These are phyloP conservation scores for Globisporangium nunn DNA, from an alignment of 352 stramenopile genomes.

Conservation along the genomic window DNA sequence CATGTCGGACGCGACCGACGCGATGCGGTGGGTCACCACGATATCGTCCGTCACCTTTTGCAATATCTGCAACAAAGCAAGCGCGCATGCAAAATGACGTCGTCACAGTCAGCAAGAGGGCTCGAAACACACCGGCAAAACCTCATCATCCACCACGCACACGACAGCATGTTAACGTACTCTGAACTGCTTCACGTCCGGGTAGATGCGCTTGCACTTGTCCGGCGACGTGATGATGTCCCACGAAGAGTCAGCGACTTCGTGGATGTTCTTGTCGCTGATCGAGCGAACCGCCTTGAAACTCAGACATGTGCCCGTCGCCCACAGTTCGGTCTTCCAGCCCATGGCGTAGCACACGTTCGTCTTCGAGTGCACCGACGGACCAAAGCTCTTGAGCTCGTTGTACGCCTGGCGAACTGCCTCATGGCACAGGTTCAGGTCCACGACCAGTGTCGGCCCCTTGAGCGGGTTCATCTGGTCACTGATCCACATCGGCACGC, in stretches of 20 bases:
- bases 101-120: too few relatives aligned
- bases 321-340: constrained; percentile 82
- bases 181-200: constrained; percentile 78
- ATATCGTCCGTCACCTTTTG: constrained; percentile 84
- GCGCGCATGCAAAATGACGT: neutral
- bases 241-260: constrained; percentile 68
- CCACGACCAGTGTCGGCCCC: constrained; percentile 64
- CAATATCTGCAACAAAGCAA: constrained; percentile 30
- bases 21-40: constrained; percentile 71
- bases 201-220: constrained; percentile 80
- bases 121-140: too few relatives aligned
- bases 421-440: constrained; percentile 72
- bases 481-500: constrained; percentile 70
- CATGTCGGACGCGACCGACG: constrained; percentile 61
- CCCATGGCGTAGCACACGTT: constrained; percentile 84
- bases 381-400: constrained; percentile 67
- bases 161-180: constrained; percentile 18
- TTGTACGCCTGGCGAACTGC: constrained; percentile 75
- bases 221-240: constrained; percentile 81
- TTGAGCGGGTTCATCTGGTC: constrained; percentile 78
- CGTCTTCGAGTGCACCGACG: constrained; percentile 74
- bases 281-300: constrained; percentile 63
- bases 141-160: neutral
- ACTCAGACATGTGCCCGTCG: constrained; percentile 64
- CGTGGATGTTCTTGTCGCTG: constrained; percentile 59